Percentiles rank a stretch among this genome's conserved stretches.
phyloP scores from a whole-genome alignment of 176 grass and related monocot species.

The Ananas comosus region DNA sequence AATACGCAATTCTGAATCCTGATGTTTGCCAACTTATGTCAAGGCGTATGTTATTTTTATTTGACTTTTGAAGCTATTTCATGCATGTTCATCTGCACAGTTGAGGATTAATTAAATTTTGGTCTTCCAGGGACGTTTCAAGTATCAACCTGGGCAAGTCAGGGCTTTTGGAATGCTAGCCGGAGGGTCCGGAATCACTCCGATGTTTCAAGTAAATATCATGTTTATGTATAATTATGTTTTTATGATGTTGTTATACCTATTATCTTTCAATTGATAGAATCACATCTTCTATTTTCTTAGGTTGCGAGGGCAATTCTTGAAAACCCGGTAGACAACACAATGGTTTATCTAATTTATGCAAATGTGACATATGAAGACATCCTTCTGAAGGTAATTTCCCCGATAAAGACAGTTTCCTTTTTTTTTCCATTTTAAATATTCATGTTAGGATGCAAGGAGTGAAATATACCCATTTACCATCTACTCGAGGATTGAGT shows the following conservation, averaged over 20 bases:
- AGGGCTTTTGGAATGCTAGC: conserved; percentile 94
- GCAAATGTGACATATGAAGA: conserved; percentile 89
- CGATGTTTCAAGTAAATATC: conserved; percentile 89
- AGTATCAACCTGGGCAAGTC: conserved; percentile 85
- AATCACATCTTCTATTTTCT: conserved; percentile 17
- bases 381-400: conserved; percentile 88
- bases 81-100: not conserved
- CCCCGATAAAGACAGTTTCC: not conserved
- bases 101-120: not conserved
- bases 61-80: not conserved
- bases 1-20: too few species aligned
- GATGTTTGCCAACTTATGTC: too few species aligned
- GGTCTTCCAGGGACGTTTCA: conserved; percentile 76
- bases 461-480: not conserved
- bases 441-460: not conserved
- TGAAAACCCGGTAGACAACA: conserved; percentile 71
- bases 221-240: not conserved
- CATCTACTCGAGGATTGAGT: not conserved
- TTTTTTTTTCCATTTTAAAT: not conserved
- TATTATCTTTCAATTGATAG: conserved; percentile 5
- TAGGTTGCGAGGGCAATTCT: conserved; percentile 93
- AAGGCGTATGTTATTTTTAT: too few species aligned
- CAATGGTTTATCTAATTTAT: conserved; percentile 84
- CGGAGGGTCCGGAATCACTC: conserved; percentile 96
- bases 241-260: not conserved